Evolutionary conservation across 2,329 filamentous ascomycete species (phyloP).

Genomic region (Talaromyces sp.): DNA sequence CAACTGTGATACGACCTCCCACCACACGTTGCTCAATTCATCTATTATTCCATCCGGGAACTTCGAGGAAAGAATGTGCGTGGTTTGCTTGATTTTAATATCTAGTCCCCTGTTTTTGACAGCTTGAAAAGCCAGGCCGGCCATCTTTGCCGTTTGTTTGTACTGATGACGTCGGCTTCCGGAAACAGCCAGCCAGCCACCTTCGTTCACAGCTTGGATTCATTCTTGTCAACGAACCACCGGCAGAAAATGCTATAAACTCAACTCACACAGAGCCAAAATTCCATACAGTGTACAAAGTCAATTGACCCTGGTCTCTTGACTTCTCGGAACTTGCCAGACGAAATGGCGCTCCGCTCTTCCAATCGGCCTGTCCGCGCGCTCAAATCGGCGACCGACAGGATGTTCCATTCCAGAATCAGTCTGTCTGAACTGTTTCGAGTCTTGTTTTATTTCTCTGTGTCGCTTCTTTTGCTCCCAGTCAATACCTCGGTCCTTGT

Average conservation of each 20-base stretch:
- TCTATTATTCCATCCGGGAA: neutral
- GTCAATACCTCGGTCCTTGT: slow-evolving; percentile 43
- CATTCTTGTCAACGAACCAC: neutral
- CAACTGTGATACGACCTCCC: neutral
- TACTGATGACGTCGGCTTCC: neutral
- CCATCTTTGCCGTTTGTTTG: neutral
- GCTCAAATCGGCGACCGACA: neutral
- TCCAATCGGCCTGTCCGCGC: neutral
- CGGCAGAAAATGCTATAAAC: neutral
- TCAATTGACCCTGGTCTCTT: neutral
- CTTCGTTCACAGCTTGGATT: neutral
- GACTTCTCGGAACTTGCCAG: neutral
- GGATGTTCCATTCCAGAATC: neutral
- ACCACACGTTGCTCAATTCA: neutral
- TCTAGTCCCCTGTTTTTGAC: neutral
- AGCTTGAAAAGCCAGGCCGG: neutral
- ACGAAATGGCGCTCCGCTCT: neutral
- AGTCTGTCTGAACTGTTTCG: slow-evolving; percentile 7
- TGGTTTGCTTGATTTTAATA: neutral
- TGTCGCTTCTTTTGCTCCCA: slow-evolving; percentile 37
- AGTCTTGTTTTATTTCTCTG: neutral
- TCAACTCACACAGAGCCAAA: neutral
- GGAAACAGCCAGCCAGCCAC: neutral
- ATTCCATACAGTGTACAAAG: neutral
- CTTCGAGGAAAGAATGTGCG: neutral